A percentile compares a stretch with the other conserved stretches of the same genome.
phyloP scores from a whole-genome alignment of 2,329 filamentous ascomycete genomes.

The Trichoderma sp. region DNA sequence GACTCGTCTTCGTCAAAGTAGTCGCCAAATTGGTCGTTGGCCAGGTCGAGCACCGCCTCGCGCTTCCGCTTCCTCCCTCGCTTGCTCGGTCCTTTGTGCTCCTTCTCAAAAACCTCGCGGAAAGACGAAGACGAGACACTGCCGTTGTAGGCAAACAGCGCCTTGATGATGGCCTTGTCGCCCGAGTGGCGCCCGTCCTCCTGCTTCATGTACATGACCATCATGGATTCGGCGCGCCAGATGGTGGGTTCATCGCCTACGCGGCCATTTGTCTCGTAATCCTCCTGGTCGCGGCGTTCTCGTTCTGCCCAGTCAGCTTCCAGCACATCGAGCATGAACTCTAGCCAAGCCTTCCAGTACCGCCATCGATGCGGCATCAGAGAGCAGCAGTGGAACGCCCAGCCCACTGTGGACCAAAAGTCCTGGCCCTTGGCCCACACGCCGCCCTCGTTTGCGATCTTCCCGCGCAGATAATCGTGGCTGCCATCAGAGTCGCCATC shows the following conservation, averaged over 20 bases:
- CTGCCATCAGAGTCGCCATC: slow-evolving; percentile 50
- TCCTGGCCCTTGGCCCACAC: slow-evolving; percentile 78
- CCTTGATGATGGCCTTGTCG: slow-evolving; percentile 61
- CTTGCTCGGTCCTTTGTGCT: slow-evolving; percentile 50
- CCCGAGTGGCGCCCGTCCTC: slow-evolving; percentile 49
- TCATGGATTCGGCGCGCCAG: slow-evolving; percentile 56
- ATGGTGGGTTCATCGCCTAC: slow-evolving; percentile 35
- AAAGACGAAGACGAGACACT: slow-evolving; percentile 58
- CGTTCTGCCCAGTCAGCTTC: slow-evolving; percentile 69
- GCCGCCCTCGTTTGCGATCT: slow-evolving; percentile 64
- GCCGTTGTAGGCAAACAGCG: slow-evolving; percentile 67
- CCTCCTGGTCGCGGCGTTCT: slow-evolving; percentile 50
- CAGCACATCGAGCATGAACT: slow-evolving; percentile 76
- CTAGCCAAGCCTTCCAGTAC: slow-evolving; percentile 79
- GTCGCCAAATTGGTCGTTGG: slow-evolving; percentile 62
- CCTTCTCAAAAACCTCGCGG: slow-evolving; percentile 67
- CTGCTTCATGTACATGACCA: slow-evolving; percentile 61
- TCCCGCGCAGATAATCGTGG: slow-evolving; percentile 56
- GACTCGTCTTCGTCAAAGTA: slow-evolving; percentile 60
- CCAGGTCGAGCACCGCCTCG: slow-evolving; percentile 54
- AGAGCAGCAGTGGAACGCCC: slow-evolving; percentile 89
- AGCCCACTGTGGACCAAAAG: slow-evolving; percentile 87
- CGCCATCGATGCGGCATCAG: slow-evolving; percentile 74
- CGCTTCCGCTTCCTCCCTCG: slow-evolving; percentile 54
- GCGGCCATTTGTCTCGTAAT: slow-evolving; percentile 32